Evolutionary conservation across 2,329 filamentous ascomycete species (phyloP).

Genomic region (Aspergillus pseudonomiae): DNA sequence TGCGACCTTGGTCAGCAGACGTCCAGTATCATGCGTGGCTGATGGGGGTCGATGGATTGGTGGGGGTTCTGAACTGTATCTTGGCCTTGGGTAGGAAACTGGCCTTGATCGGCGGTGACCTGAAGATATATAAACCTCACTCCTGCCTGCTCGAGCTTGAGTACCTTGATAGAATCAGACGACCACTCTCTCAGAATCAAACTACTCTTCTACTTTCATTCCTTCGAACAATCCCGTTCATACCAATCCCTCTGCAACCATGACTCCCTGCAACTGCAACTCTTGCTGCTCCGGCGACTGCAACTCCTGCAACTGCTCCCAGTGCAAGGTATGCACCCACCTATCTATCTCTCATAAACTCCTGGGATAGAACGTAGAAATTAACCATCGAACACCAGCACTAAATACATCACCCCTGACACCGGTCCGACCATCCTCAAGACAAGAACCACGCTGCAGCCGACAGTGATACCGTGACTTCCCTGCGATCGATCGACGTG

Average conservation of each 20-base stretch:
- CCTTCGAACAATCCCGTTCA: not conserved
- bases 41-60: not conserved
- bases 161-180: not conserved
- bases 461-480: not conserved
- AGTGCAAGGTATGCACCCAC: constrained; percentile 38
- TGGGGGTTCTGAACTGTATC: not conserved
- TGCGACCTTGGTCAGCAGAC: not conserved
- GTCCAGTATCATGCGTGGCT: not conserved
- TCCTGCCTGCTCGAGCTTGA: not conserved
- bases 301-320: constrained; percentile 43
- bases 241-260: constrained; percentile 30
- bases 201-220: not conserved
- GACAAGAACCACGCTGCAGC: not conserved
- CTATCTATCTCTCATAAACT: not conserved
- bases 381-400: not conserved
- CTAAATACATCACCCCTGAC: not conserved
- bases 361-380: not conserved
- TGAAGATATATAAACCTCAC: not conserved
- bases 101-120: not conserved
- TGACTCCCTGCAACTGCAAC: constrained; percentile 47
- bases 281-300: constrained; percentile 42
- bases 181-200: not conserved
- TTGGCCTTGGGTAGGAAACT: not conserved
- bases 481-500: not conserved
- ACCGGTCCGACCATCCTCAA: not conserved